Conservation (phyloP, 441 rosid genomes). For the Eutrema salsugineum region DNA sequence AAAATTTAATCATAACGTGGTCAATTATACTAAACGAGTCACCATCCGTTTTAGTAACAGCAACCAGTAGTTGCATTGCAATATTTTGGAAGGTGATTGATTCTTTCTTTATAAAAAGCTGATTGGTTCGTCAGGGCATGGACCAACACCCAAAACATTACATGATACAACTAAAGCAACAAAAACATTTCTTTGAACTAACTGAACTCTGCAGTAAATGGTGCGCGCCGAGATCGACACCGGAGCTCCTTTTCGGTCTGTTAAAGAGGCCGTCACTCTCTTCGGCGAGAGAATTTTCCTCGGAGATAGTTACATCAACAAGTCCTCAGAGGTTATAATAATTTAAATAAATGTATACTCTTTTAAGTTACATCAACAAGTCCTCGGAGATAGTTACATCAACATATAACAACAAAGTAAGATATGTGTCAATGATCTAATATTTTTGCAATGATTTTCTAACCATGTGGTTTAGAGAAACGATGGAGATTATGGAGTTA, state of each 20-base stretch:
- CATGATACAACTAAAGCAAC: background rate
- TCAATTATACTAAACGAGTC: constrained; percentile 12
- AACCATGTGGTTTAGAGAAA: constrained; percentile 27
- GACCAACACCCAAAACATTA: too few species aligned
- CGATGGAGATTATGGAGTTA: constrained; percentile 25
- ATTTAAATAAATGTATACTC: background rate
- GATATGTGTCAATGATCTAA: background rate
- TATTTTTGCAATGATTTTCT: background rate
- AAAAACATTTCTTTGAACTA: background rate
- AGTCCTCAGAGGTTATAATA: constrained; percentile 49
- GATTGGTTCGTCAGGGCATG: constrained; percentile 2
- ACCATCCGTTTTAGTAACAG: constrained; percentile 26
- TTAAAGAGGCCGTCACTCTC: constrained; percentile 55
- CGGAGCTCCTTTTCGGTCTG: constrained; percentile 60
- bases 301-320: constrained; percentile 54
- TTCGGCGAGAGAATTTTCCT: constrained; percentile 59
- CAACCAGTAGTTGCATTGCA: constrained; percentile 19
- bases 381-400: too few species aligned
- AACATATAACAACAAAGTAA: background rate
- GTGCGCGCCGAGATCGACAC: constrained; percentile 65
- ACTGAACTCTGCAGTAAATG: constrained; percentile 3
- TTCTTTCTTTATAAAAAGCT: constrained; percentile 20
- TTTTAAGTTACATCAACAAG: too few species aligned
- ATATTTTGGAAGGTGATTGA: background rate
- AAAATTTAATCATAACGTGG: background rate